Percentiles rank a stretch among this genome's conserved stretches.
phyloP scores from a whole-genome alignment of 176 grass and related monocot genomes.

The Cenchrus americanus region DNA sequence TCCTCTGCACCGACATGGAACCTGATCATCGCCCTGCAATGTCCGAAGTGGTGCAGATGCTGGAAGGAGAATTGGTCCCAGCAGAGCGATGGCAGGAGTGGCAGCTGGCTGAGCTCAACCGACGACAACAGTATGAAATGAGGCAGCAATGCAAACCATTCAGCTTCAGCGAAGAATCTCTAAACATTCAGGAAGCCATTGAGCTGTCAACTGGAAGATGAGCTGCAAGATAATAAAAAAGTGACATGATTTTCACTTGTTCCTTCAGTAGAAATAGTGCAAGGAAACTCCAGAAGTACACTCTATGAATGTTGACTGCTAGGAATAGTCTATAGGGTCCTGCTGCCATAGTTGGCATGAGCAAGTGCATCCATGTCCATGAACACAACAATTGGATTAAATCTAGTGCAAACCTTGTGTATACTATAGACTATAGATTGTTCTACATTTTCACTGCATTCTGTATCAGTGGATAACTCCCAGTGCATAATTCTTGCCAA shows the following conservation, averaged over 20 bases:
- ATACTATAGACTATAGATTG: conserved; percentile 14
- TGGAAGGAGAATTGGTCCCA: conserved; percentile 68
- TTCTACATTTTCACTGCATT: background rate
- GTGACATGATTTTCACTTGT: conserved; percentile 27
- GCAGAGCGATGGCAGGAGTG: conserved; percentile 70
- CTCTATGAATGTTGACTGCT: background rate
- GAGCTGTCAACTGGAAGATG: conserved; percentile 77
- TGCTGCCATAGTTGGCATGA: conserved; percentile 11
- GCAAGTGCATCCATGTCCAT: conserved; percentile 19
- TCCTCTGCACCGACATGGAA: conserved; percentile 71
- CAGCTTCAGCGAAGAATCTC: conserved; percentile 66
- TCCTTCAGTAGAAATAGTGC: conserved; percentile 14
- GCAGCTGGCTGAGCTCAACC: conserved; percentile 61
- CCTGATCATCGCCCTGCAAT: conserved; percentile 66
- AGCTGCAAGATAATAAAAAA: conserved; percentile 34
- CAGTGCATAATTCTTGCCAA: conserved; percentile 11
- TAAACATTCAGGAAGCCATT: conserved; percentile 60
- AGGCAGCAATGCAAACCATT: conserved; percentile 57
- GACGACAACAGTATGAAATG: conserved; percentile 54
- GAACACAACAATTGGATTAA: background rate
- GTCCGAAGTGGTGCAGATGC: conserved; percentile 85
- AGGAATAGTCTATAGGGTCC: conserved; percentile 28
- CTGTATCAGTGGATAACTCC: conserved; percentile 7
- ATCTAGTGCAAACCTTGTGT: background rate
- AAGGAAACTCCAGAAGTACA: conserved; percentile 19